These are phyloP conservation scores for Claviceps pusilla DNA, from an alignment of 2,329 filamentous ascomycete species.

Conservation along the genomic window DNA sequence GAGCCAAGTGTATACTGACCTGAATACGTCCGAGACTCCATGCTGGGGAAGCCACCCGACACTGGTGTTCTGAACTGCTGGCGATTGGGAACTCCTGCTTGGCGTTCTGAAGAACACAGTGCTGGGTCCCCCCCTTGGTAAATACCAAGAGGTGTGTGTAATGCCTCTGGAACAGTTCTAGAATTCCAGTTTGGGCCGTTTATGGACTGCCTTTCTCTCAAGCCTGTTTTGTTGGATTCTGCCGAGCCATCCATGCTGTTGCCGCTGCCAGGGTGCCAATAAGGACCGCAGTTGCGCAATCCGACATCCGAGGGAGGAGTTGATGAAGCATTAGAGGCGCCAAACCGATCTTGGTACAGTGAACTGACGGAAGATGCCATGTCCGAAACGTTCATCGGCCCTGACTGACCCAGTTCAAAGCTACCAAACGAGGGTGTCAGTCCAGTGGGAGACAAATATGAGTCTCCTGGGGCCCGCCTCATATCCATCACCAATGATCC, in stretches of 20 bases:
- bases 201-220: not conserved
- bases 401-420: conserved; percentile 46
- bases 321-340: conserved; percentile 36
- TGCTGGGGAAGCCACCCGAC: conserved; percentile 26
- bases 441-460: conserved; percentile 51
- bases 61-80: conserved; percentile 18
- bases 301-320: conserved; percentile 27
- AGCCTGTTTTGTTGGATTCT: not conserved
- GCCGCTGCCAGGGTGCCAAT: conserved; percentile 1
- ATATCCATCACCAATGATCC: conserved; percentile 56
- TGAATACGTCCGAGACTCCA: conserved; percentile 37
- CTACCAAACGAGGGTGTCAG: conserved; percentile 53
- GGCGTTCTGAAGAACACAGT: conserved; percentile 33
- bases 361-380: conserved; percentile 43
- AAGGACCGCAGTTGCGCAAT: not conserved
- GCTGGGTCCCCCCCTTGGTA: not conserved
- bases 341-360: conserved; percentile 38
- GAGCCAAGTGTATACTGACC: conserved; percentile 23
- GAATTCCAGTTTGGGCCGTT: conserved; percentile 1
- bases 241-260: not conserved
- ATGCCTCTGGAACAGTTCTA: not conserved
- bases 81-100: not conserved
- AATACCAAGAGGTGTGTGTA: not conserved
- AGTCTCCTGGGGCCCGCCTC: conserved; percentile 46
- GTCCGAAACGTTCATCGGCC: conserved; percentile 35